These are phyloP conservation scores for Dryas octopetala DNA, from an alignment of 306 rosid genomes.

Conservation along the genomic window DNA sequence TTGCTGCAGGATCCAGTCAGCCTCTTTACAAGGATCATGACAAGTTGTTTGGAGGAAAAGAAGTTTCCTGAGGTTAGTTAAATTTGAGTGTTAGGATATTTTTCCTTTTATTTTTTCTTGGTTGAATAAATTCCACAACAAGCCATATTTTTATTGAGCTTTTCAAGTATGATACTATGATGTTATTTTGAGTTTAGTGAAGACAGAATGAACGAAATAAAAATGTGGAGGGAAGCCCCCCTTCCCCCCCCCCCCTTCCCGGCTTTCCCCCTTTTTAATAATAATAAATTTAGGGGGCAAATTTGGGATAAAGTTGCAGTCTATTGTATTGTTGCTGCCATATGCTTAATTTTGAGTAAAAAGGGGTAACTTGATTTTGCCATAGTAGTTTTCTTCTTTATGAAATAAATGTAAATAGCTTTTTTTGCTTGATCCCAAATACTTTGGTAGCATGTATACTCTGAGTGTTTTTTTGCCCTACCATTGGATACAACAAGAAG, in stretches of 20 bases:
- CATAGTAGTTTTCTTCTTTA: no score
- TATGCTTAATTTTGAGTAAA: no score
- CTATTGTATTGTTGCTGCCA: no score
- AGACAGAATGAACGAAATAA: no score
- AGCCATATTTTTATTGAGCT: neutral
- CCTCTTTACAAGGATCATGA: constrained; percentile 48
- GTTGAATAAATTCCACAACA: neutral
- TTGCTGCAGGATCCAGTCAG: constrained; percentile 55
- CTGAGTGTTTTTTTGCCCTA: neutral
- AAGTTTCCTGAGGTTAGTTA: constrained; percentile 65
- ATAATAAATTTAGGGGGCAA: neutral
- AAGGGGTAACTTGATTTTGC: no score
- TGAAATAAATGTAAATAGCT: no score
- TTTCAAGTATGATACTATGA: neutral
- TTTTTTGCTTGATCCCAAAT: neutral
- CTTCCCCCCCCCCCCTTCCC: no score
- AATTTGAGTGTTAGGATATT: constrained; percentile 12
- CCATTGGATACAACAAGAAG: neutral
- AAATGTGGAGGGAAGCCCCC: no score
- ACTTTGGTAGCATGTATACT: neutral
- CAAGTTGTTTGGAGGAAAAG: constrained; percentile 53
- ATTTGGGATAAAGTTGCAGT: neutral
- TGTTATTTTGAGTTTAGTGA: neutral
- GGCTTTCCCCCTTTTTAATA: no score
- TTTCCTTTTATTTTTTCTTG: neutral